Evolutionary conservation across 1,139 yeast genomes (phyloP).

Genomic region (Yamadazyma oceani): DNA sequence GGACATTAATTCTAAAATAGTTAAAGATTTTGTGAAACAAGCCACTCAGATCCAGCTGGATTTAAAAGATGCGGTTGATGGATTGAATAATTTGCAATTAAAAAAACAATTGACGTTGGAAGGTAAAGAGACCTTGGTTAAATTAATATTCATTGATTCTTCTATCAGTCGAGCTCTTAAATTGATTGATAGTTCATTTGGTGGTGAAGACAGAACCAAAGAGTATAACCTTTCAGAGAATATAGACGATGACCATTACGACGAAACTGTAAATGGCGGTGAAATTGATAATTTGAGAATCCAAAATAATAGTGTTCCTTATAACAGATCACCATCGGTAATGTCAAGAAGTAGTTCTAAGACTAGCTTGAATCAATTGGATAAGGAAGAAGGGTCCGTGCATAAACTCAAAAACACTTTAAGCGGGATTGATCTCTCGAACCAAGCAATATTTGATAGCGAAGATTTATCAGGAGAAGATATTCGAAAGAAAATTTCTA

Average conservation of each 20-base stretch:
- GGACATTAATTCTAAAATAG: slow-evolving; percentile 30
- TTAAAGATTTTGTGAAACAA: slow-evolving; percentile 41
- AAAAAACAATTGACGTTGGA: slow-evolving; percentile 55
- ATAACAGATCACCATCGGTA: slow-evolving; percentile 20
- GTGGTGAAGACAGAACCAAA: slow-evolving; percentile 17
- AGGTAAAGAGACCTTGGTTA: slow-evolving; percentile 70
- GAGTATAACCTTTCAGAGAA: slow-evolving; percentile 11
- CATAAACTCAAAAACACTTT: slow-evolving; percentile 33
- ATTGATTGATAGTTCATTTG: slow-evolving; percentile 44
- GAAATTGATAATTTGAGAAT: slow-evolving; percentile 2
- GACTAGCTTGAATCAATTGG: slow-evolving; percentile 34
- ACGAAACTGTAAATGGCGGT: slow-evolving; percentile 7
- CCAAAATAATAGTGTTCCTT: slow-evolving; percentile 7
- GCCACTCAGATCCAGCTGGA: slow-evolving; percentile 45
- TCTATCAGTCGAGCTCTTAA: slow-evolving; percentile 66
- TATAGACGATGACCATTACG: slow-evolving; percentile 12
- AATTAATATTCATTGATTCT: slow-evolving; percentile 67
- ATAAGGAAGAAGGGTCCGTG: slow-evolving; percentile 44
- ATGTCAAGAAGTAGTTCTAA: slow-evolving; percentile 38
- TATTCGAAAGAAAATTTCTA: slow-evolving; percentile 49
- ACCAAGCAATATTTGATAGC: neutral
- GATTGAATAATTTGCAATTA: slow-evolving; percentile 55
- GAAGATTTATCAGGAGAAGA: slow-evolving; percentile 47
- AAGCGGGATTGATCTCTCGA: slow-evolving; percentile 17
- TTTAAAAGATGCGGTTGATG: slow-evolving; percentile 54